Conservation (phyloP, 2,329 filamentous ascomycete genomes). For the Nemania sp. region DNA sequence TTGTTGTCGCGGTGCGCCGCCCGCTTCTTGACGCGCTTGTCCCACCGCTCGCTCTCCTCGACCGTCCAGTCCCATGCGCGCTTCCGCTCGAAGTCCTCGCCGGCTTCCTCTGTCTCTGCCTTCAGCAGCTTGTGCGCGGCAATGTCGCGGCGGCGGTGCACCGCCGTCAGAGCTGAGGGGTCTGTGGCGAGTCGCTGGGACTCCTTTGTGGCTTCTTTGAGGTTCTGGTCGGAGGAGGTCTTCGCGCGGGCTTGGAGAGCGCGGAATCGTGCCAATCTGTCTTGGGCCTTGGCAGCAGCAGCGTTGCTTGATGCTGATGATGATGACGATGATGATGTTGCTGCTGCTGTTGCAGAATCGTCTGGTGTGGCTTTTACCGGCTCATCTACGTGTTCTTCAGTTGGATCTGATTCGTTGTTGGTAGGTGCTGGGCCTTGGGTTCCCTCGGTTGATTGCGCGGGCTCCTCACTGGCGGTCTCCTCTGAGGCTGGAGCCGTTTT, state of each 20-base stretch:
- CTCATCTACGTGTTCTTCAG: conserved; percentile 25
- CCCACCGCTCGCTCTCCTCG: conserved; percentile 95
- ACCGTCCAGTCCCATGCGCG: conserved; percentile 98
- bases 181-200: conserved; percentile 83
- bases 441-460: conserved; percentile 42
- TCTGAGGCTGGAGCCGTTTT: conserved; percentile 51
- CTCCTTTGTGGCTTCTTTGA: conserved; percentile 86
- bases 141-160: conserved; percentile 88
- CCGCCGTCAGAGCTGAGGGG: conserved; percentile 77
- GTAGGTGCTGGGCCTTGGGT: conserved; percentile 37
- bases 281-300: conserved; percentile 62
- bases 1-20: conserved; percentile 83
- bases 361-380: conserved; percentile 1
- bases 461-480: conserved; percentile 40
- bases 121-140: conserved; percentile 94
- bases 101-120: conserved; percentile 85
- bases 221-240: conserved; percentile 77
- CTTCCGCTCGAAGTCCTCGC: conserved; percentile 96
- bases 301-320: too few relatives aligned
- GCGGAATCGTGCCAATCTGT: conserved; percentile 85
- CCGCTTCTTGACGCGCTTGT: conserved; percentile 89
- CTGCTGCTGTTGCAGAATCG: conserved; percentile 24
- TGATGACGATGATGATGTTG: too few relatives aligned
- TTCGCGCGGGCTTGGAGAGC: conserved; percentile 85
- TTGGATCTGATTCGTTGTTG: conserved; percentile 35